A percentile compares a stretch with the other conserved stretches of the same genome.
Evolutionary conservation across 2,329 filamentous ascomycete species (phyloP).

Genomic region (Apiospora phragmitis): DNA sequence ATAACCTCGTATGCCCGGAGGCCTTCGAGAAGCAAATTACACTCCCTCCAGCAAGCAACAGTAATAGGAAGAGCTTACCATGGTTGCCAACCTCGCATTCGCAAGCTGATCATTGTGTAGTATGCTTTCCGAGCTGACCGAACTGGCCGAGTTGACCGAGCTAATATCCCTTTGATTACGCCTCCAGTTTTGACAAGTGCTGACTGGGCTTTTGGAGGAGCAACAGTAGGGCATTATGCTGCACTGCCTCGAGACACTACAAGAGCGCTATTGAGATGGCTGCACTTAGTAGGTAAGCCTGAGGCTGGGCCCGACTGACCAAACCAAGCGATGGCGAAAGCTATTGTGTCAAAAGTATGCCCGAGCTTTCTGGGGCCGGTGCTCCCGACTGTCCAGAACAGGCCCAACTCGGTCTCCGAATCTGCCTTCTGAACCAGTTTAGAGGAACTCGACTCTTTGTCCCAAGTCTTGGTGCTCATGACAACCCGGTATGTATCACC

Average conservation of each 20-base stretch:
- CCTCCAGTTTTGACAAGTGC: neutral
- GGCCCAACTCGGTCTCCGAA: neutral
- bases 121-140: neutral
- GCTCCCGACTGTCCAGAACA: neutral
- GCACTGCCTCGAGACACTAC: neutral
- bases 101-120: neutral
- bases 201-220: neutral
- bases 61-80: neutral
- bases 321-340: neutral
- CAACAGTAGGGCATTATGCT: neutral
- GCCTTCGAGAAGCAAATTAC: neutral
- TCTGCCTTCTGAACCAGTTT: neutral
- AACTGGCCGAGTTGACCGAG: neutral
- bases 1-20: neutral
- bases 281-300: neutral
- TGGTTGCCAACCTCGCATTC: neutral
- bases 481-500: neutral
- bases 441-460: too few species aligned
- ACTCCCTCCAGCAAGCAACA: neutral
- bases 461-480: neutral
- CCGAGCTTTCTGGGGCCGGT: neutral
- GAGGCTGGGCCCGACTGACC: neutral
- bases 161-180: neutral
- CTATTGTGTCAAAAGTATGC: neutral
- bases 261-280: neutral